phyloP scores from a whole-genome alignment of 257 asterid species.

The Agastache rugosa region DNA sequence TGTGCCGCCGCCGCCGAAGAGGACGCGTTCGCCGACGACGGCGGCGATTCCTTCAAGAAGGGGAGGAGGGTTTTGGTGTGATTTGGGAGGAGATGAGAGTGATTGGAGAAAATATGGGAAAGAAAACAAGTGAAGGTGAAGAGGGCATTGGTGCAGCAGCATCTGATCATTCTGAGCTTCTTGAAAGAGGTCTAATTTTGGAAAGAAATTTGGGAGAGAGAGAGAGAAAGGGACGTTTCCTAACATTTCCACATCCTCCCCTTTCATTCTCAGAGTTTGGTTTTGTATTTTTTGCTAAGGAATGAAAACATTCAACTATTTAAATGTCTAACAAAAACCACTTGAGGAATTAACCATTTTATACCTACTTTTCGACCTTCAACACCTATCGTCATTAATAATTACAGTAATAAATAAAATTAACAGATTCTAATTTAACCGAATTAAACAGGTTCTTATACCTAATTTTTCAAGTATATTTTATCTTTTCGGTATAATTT shows the following conservation, averaged over 20 bases:
- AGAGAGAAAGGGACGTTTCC: slow-evolving; percentile 24
- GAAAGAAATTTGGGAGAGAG: slow-evolving; percentile 15
- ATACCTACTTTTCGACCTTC: not conserved
- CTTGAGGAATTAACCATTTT: not conserved
- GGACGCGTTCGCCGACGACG: slow-evolving; percentile 76
- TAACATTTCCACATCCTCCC: not conserved
- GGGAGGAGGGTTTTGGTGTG: slow-evolving; percentile 41
- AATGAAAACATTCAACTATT: not conserved
- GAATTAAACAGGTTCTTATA: no score
- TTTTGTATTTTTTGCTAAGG: not conserved
- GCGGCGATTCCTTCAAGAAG: slow-evolving; percentile 89
- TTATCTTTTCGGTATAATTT: no score
- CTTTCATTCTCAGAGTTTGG: not conserved
- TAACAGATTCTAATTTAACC: no score
- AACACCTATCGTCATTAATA: not conserved
- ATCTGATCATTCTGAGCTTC: not conserved
- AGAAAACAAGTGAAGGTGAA: no score
- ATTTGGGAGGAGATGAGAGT: not conserved
- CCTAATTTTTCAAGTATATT: no score
- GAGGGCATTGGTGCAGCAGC: no score
- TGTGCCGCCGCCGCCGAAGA: slow-evolving; percentile 51
- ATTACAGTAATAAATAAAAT: no score
- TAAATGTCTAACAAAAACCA: not conserved
- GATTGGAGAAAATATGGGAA: not conserved
- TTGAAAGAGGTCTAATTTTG: not conserved